Conservation (phyloP, 2,329 filamentous ascomycete species). For the Phaeophleospora eucalypticola region DNA sequence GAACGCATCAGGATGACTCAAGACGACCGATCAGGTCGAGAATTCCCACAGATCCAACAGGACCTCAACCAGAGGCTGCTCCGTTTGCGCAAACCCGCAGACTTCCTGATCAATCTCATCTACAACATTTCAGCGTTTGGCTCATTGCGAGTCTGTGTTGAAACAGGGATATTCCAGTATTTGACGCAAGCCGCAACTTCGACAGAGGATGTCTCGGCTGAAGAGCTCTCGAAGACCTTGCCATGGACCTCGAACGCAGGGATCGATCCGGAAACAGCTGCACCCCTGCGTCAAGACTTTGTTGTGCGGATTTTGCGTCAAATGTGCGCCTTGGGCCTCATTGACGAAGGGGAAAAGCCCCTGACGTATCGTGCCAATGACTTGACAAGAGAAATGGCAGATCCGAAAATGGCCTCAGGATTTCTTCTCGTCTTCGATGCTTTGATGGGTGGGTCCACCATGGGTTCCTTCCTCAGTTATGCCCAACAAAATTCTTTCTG, state of each 20-base stretch:
- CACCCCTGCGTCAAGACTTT: constrained; percentile 7
- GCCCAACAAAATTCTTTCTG: constrained; percentile 2
- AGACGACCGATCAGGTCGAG: too few relatives aligned
- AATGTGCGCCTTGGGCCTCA: constrained; percentile 3
- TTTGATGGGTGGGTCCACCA: constrained; percentile 7
- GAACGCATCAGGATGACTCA: too few relatives aligned
- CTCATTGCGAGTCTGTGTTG: not conserved
- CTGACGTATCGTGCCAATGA: constrained; percentile 9
- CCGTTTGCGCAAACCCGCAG: not conserved
- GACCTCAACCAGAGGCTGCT: not conserved
- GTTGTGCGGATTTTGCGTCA: constrained; percentile 10
- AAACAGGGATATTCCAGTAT: not conserved
- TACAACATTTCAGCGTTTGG: not conserved
- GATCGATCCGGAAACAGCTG: not conserved
- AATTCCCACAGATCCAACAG: not conserved
- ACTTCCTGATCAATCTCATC: not conserved
- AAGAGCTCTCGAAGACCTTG: not conserved
- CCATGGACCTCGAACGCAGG: not conserved
- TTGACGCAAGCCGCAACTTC: not conserved
- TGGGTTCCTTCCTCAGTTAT: constrained; percentile 1
- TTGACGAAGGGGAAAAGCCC: constrained; percentile 5
- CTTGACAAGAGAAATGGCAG: constrained; percentile 8
- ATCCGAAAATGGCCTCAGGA: constrained; percentile 9
- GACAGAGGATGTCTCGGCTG: not conserved
- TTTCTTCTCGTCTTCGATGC: constrained; percentile 10